phyloP scores from a whole-genome alignment of 345 rosid genomes.

The Mangifera indica region DNA sequence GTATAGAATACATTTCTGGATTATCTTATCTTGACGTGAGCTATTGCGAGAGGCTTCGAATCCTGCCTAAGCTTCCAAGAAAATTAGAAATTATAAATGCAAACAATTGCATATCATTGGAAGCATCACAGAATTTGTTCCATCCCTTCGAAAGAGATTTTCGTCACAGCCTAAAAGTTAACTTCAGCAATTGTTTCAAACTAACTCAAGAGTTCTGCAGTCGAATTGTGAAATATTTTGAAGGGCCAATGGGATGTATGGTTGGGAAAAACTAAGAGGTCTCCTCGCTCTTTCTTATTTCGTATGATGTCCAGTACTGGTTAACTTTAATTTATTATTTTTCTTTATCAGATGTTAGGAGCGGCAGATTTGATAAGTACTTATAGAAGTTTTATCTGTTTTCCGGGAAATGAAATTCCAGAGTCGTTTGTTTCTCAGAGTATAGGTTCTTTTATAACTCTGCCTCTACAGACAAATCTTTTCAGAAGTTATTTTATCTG shows the following conservation, averaged over 20 bases:
- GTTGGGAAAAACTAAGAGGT: too few species aligned
- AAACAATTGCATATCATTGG: conserved; percentile 29
- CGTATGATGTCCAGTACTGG: neutral
- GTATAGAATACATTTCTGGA: conserved; percentile 26
- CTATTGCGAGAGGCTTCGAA: conserved; percentile 32
- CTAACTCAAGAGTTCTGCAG: neutral
- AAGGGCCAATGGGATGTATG: too few species aligned
- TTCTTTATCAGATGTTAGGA: neutral
- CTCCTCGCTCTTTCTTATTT: neutral
- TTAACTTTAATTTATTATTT: too few species aligned
- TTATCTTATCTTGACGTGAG: conserved; percentile 17
- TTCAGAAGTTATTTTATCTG: neutral
- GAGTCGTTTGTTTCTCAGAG: neutral
- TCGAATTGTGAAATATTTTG: too few species aligned
- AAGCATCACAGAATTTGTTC: neutral
- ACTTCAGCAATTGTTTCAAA: neutral
- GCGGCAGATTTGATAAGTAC: neutral
- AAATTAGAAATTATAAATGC: conserved; percentile 8
- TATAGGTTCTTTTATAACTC: neutral
- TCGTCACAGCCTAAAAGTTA: neutral
- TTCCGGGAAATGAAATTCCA: neutral
- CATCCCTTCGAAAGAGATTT: too few species aligned
- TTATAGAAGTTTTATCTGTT: too few species aligned
- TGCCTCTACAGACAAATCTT: neutral
- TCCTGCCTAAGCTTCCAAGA: conserved; percentile 34